Conservation (phyloP, 2,329 filamentous ascomycete species). For the Phialocephala subalpina region DNA sequence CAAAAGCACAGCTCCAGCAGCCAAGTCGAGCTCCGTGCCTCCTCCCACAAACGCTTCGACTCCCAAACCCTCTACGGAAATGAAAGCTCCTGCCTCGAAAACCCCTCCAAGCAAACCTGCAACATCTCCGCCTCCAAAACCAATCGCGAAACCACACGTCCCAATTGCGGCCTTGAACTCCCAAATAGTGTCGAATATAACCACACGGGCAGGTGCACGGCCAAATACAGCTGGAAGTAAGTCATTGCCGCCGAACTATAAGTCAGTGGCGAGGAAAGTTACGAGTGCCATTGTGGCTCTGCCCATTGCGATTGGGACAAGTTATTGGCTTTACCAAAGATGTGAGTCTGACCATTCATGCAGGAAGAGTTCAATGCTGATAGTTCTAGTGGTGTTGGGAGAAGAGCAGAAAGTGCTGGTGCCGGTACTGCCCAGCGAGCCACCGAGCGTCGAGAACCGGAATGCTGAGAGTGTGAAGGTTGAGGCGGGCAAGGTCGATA, state of each 20-base stretch:
- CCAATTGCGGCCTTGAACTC: conserved; percentile 41
- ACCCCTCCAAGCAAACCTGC: background rate
- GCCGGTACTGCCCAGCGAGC: background rate
- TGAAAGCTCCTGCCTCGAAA: conserved; percentile 8
- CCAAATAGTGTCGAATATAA: conserved; percentile 40
- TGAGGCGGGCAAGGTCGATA: background rate
- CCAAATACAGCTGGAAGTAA: conserved; percentile 27
- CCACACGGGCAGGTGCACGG: conserved; percentile 38
- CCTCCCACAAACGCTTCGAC: background rate
- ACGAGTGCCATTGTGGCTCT: conserved; percentile 43
- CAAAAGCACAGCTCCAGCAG: background rate
- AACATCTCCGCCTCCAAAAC: conserved; percentile 13
- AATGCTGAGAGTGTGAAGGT: background rate
- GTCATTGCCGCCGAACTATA: conserved; percentile 41
- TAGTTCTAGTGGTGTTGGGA: conserved; percentile 31
- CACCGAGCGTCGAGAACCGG: background rate
- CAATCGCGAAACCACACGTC: conserved; percentile 23
- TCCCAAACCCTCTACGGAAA: background rate
- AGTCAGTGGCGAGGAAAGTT: conserved; percentile 40
- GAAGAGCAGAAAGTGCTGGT: conserved; percentile 33
- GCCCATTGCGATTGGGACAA: conserved; percentile 44
- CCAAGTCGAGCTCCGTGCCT: background rate
- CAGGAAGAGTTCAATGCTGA: background rate
- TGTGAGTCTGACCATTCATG: conserved; percentile 32
- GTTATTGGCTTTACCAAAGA: conserved; percentile 44